A percentile compares a stretch with the other conserved stretches of the same genome.
phyloP scores from a whole-genome alignment of 2,329 filamentous ascomycete species.

The Colletotrichum sp. region DNA sequence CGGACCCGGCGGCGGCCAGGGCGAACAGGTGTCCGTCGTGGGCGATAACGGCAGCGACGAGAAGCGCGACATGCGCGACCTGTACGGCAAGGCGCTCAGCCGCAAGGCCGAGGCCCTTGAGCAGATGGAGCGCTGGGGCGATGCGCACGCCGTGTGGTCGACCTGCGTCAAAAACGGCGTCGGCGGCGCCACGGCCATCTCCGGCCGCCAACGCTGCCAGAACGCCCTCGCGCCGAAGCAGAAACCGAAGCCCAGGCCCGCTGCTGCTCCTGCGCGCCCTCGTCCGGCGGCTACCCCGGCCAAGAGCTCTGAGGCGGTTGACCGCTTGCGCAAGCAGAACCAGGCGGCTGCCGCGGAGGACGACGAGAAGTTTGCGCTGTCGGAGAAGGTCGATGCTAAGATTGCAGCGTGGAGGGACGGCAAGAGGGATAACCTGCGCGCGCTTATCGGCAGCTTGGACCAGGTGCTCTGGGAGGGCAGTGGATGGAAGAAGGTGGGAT shows the following conservation, averaged over 20 bases:
- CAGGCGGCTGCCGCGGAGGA: constrained; percentile 84
- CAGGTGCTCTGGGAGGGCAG: constrained; percentile 88
- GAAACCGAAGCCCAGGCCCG: constrained; percentile 48
- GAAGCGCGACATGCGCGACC: constrained; percentile 86
- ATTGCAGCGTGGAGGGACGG: constrained; percentile 85
- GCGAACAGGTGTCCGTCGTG: constrained; percentile 76
- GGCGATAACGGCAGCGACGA: constrained; percentile 62
- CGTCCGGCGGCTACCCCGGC: constrained; percentile 47
- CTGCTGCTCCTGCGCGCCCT: constrained; percentile 32
- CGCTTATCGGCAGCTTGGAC: constrained; percentile 85
- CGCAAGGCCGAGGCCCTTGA: constrained; percentile 96
- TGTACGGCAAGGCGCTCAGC: constrained; percentile 91
- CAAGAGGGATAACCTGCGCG: constrained; percentile 90
- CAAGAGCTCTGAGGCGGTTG: constrained; percentile 77
- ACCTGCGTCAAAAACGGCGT: constrained; percentile 82
- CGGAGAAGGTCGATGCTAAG: constrained; percentile 82
- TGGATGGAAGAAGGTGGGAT: constrained; percentile 95
- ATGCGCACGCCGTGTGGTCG: constrained; percentile 83
- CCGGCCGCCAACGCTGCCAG: constrained; percentile 88
- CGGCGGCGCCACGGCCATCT: constrained; percentile 83
- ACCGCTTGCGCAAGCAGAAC: constrained; percentile 82
- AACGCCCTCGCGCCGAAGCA: constrained; percentile 78
- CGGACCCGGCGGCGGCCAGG: constrained; percentile 77
- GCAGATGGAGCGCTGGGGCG: constrained; percentile 91
- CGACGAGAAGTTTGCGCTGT: constrained; percentile 89